phyloP scores from a whole-genome alignment of 768 basidiomycete species.

The Phaeotremella fagi region DNA sequence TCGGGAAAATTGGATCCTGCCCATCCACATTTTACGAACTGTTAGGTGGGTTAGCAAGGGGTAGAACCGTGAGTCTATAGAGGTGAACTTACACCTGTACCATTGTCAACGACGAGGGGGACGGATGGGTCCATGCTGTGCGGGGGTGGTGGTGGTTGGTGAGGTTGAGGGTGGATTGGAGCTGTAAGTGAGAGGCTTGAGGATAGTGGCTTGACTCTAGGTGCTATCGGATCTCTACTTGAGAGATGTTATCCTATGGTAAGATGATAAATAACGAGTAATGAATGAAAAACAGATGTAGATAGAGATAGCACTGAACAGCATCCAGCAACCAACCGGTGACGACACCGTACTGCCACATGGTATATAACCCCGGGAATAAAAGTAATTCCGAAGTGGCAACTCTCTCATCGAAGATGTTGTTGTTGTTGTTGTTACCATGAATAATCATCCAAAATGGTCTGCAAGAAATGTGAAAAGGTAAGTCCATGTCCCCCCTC shows the following conservation, averaged over 20 bases:
- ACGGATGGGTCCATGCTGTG: slow-evolving; percentile 55
- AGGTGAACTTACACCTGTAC: slow-evolving; percentile 80
- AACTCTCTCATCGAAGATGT: background rate
- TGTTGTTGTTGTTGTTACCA: background rate
- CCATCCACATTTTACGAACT: slow-evolving; percentile 89
- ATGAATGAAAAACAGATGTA: too few relatives aligned
- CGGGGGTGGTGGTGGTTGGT: background rate
- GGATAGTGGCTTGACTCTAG: slow-evolving; percentile 90
- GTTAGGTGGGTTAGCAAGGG: slow-evolving; percentile 10
- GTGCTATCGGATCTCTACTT: slow-evolving; percentile 85
- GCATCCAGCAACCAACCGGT: background rate
- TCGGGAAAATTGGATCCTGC: slow-evolving; percentile 93
- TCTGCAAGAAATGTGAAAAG: slow-evolving; percentile 50
- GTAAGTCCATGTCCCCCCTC: slow-evolving; percentile 10
- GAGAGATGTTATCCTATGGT: background rate
- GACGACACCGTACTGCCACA: background rate
- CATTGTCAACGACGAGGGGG: slow-evolving; percentile 76
- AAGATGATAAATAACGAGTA: too few relatives aligned
- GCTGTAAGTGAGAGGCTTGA: slow-evolving; percentile 64
- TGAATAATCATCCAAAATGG: slow-evolving; percentile 32
- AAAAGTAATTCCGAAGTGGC: background rate
- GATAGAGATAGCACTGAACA: too few relatives aligned
- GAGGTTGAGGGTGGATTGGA: background rate
- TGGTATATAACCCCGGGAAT: background rate
- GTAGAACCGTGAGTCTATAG: too few relatives aligned